A percentile compares a stretch with the other conserved stretches of the same genome.
Evolutionary conservation across 352 stramenopile species (phyloP).

Genomic region (Phytopythium ostracodes): DNA sequence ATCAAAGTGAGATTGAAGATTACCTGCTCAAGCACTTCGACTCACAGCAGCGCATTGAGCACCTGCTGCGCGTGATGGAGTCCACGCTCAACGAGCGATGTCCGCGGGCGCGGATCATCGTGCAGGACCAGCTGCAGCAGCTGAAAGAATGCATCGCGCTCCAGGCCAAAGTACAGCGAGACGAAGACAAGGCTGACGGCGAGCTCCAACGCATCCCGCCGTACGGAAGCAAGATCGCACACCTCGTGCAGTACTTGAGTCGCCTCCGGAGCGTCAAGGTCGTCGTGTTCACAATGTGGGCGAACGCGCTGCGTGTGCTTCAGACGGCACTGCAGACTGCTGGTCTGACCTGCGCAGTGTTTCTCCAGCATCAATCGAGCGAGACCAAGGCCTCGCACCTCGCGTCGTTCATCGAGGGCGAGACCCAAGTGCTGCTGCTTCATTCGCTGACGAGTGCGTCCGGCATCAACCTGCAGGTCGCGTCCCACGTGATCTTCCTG

Average conservation of each 20-base stretch:
- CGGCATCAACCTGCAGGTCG: conserved; percentile 82
- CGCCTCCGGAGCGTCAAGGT: conserved; percentile 52
- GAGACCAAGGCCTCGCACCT: conserved; percentile 76
- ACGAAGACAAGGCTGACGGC: conserved; percentile 20
- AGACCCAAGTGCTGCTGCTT: conserved; percentile 68
- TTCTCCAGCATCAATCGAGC: conserved; percentile 72
- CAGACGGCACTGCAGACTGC: conserved; percentile 50
- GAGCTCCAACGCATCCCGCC: conserved; percentile 21
- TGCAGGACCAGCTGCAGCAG: conserved; percentile 50
- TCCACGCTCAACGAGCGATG: conserved; percentile 56
- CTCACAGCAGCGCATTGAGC: conserved; percentile 29
- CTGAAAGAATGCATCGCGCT: conserved; percentile 48
- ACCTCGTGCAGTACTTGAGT: conserved; percentile 62
- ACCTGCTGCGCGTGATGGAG: conserved; percentile 50
- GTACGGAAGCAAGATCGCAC: conserved; percentile 76
- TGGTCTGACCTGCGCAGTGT: conserved; percentile 60
- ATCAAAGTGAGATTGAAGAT: conserved; percentile 59
- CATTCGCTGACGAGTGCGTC: conserved; percentile 80
- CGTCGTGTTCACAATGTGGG: conserved; percentile 86
- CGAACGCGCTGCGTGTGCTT: conserved; percentile 55
- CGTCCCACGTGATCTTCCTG: conserved; percentile 79
- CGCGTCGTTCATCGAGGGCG: conserved; percentile 53
- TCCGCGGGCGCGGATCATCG: conserved; percentile 30
- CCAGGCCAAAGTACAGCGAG: conserved; percentile 7
- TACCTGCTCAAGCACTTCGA: conserved; percentile 63